phyloP scores from a whole-genome alignment of 441 rosid species.

The Rhodomyrtus psidioides region DNA sequence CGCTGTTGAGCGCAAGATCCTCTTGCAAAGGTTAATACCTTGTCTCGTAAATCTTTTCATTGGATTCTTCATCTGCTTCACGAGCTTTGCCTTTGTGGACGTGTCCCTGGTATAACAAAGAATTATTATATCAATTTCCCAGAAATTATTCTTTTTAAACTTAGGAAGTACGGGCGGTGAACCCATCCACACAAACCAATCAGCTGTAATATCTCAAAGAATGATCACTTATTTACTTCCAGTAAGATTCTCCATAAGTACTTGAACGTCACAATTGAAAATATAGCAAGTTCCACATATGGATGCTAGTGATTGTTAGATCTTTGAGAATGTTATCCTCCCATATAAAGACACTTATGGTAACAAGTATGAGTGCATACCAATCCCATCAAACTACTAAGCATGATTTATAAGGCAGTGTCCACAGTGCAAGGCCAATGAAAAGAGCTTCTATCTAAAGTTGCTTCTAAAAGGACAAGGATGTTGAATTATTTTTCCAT shows the following conservation, averaged over 20 bases:
- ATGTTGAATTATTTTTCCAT: neutral
- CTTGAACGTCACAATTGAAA: neutral
- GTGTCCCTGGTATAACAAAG: conserved; percentile 39
- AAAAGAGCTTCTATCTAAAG: neutral
- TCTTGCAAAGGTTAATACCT: conserved; percentile 20
- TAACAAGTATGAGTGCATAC: neutral
- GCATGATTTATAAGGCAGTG: neutral
- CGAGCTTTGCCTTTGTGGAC: conserved; percentile 35
- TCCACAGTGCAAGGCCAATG: neutral
- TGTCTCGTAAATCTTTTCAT: conserved; percentile 37
- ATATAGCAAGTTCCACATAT: neutral
- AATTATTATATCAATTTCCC: neutral
- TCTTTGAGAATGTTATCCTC: neutral
- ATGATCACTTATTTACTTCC: neutral
- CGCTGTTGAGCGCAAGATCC: neutral
- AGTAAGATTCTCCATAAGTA: neutral
- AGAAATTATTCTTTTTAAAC: neutral
- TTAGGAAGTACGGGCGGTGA: neutral
- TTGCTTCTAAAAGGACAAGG: neutral
- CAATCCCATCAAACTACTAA: neutral
- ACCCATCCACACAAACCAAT: neutral
- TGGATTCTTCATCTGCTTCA: conserved; percentile 46
- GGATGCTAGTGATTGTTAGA: neutral
- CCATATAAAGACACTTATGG: neutral
- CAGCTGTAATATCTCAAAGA: neutral